These are phyloP conservation scores for Citropsis articulata DNA, from an alignment of 345 rosid genomes.

Conservation along the genomic window DNA sequence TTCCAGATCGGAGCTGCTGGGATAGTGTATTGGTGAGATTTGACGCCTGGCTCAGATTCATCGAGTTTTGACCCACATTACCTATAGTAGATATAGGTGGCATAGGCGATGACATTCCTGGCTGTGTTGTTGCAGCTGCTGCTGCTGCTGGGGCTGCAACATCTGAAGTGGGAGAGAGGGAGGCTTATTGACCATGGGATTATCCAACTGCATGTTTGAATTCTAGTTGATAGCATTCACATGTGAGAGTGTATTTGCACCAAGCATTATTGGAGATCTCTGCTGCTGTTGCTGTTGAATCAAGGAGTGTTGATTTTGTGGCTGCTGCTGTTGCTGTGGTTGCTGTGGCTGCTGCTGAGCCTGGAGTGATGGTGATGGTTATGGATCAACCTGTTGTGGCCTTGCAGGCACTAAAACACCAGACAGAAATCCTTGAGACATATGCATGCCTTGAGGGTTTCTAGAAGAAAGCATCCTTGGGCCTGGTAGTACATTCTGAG, in stretches of 20 bases:
- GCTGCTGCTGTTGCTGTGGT: conserved; percentile 31
- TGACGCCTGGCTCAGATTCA: conserved; percentile 54
- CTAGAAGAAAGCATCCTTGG: conserved; percentile 73
- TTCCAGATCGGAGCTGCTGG: conserved; percentile 60
- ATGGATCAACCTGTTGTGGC: conserved; percentile 59
- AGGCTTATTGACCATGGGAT: conserved; percentile 69
- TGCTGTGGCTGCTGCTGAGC: conserved; percentile 40
- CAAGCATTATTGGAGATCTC: conserved; percentile 63
- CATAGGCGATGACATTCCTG: conserved; percentile 77
- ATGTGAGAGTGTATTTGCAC: conserved; percentile 57
- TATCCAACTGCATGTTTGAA: conserved; percentile 69
- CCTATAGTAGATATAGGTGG: conserved; percentile 50
- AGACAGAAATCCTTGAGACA: conserved; percentile 58
- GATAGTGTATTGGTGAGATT: conserved; percentile 44
- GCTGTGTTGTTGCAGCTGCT: conserved; percentile 44
- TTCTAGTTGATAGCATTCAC: conserved; percentile 61
- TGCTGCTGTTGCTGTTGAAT: conserved; percentile 76
- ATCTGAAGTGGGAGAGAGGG: conserved; percentile 66
- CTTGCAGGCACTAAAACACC: conserved; percentile 66
- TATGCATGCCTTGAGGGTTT: no score
- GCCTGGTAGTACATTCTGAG: conserved; percentile 49
- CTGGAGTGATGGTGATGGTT: conserved; percentile 42
- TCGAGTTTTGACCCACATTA: conserved; percentile 59
- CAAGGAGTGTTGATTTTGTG: conserved; percentile 52
- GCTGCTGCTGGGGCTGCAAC: conserved; percentile 61